Evolutionary conservation across 192 early-diverging fungal species (phyloP).

Genomic region (Coemansia sp.): DNA sequence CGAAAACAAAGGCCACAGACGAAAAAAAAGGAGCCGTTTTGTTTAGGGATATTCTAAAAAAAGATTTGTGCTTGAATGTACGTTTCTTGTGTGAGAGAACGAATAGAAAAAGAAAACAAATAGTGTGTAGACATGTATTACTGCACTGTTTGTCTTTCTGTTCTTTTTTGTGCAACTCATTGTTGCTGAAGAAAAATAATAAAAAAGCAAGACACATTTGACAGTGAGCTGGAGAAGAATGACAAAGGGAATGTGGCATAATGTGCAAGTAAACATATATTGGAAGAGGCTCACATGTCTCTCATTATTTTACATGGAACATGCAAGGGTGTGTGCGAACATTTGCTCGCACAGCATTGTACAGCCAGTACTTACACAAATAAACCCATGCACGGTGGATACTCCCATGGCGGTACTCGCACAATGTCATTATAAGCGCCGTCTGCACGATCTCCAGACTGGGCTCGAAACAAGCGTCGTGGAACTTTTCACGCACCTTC

Average conservation of each 20-base stretch:
- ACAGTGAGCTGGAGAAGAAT: neutral
- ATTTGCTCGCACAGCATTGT: neutral
- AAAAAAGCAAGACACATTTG: neutral
- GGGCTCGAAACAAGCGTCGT: slow-evolving; percentile 54
- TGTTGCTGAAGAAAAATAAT: neutral
- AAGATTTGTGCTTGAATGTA: neutral
- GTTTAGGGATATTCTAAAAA: slow-evolving; percentile 1
- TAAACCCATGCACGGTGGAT: slow-evolving; percentile 54
- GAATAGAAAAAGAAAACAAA: neutral
- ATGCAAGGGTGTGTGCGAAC: neutral
- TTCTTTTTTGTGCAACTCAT: too few species aligned
- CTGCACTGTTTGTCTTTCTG: neutral
- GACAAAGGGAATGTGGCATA: neutral
- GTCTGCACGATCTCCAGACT: slow-evolving; percentile 55
- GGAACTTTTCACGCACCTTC: slow-evolving; percentile 53
- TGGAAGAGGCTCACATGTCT: slow-evolving; percentile 6
- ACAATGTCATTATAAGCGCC: slow-evolving; percentile 55
- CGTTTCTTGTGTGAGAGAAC: neutral
- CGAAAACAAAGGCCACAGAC: neutral
- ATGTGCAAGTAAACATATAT: neutral
- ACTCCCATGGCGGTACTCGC: slow-evolving; percentile 53
- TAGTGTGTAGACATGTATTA: too few species aligned
- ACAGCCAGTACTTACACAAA: slow-evolving; percentile 43
- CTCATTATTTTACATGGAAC: slow-evolving; percentile 11
- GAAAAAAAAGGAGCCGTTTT: neutral